These are phyloP conservation scores for Albugo laibachii DNA, from an alignment of 352 stramenopile genomes.

Conservation along the genomic window DNA sequence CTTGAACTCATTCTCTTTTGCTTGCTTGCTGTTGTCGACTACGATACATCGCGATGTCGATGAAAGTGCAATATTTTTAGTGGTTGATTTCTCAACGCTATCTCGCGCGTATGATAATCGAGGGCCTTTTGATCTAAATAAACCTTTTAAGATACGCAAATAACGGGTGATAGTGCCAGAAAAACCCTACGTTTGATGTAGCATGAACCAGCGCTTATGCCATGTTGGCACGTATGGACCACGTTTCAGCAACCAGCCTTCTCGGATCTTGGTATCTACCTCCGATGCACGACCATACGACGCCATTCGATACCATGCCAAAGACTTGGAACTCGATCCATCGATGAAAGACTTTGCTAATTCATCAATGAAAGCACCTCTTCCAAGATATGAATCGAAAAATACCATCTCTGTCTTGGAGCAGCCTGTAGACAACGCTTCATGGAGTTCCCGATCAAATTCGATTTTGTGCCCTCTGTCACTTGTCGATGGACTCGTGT, in stretches of 20 bases:
- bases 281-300: constrained; percentile 30
- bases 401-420: constrained; percentile 2
- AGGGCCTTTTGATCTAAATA: constrained; percentile 30
- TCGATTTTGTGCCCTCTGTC: too few species aligned
- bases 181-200: constrained; percentile 33
- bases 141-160: constrained; percentile 1
- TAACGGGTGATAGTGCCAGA: not conserved
- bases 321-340: constrained; percentile 29
- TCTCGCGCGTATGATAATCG: constrained; percentile 66
- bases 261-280: constrained; percentile 18
- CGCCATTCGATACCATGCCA: constrained; percentile 45
- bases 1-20: constrained; percentile 55
- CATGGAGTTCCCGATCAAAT: too few species aligned
- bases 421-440: too few species aligned
- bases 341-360: constrained; percentile 38
- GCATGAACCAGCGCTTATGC: constrained; percentile 63
- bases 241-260: constrained; percentile 67
- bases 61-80: constrained; percentile 56
- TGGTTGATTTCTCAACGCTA: constrained; percentile 17
- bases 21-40: constrained; percentile 13
- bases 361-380: constrained; percentile 45
- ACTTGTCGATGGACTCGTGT: too few species aligned
- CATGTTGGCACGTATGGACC: constrained; percentile 57
- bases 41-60: constrained; percentile 55
- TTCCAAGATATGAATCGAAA: constrained; percentile 51